These are phyloP conservation scores for Cardiospermum halicacabum DNA, from an alignment of 345 rosid species.

Conservation along the genomic window DNA sequence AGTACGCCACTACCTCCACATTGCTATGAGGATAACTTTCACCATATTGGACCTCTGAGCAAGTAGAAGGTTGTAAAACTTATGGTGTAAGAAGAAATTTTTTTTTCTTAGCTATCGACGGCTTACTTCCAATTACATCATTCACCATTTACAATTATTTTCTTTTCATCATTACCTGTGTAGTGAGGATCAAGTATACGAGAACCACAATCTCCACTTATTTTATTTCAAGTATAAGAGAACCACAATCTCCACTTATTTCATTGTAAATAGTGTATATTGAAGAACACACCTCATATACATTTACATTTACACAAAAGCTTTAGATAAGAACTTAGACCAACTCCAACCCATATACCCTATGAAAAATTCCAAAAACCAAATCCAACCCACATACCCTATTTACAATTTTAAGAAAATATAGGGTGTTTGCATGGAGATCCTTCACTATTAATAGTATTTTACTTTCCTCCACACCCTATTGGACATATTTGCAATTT, in stretches of 20 bases:
- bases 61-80: conserved; percentile 85
- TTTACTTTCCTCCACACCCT: too few species aligned
- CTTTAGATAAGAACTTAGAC: not conserved
- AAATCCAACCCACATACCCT: too few species aligned
- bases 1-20: too few species aligned
- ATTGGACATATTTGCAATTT: too few species aligned
- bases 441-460: too few species aligned
- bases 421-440: too few species aligned
- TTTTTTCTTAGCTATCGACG: conserved; percentile 79
- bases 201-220: conserved; percentile 79
- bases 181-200: conserved; percentile 91
- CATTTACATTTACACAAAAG: too few species aligned
- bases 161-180: conserved; percentile 72
- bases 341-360: too few species aligned
- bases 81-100: conserved; percentile 77
- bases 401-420: too few species aligned
- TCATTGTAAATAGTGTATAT: conserved; percentile 77
- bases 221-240: conserved; percentile 69
- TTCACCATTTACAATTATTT: conserved; percentile 81
- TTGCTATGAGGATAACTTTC: conserved; percentile 13
- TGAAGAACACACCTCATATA: conserved; percentile 53
- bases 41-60: conserved; percentile 89
- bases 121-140: conserved; percentile 98
- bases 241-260: too few species aligned
- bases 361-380: too few species aligned